Base-by-base conservation (phyloP, 2,329 filamentous ascomycete genomes). In the Apiospora kogelbergensis region DNA sequence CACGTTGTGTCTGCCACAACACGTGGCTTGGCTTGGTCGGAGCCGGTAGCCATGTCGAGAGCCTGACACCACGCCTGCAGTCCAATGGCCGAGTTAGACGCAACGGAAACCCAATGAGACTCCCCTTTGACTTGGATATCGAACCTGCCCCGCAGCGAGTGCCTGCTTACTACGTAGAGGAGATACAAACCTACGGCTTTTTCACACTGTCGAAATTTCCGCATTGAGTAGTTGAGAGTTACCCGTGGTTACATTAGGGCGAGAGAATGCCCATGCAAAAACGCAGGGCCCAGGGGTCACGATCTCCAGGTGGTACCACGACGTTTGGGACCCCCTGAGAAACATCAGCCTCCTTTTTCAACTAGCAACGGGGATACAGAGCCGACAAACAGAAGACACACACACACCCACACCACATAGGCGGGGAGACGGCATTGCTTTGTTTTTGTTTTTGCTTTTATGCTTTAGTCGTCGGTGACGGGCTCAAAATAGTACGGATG, bases 281-380 rank as follows among this genome's bases (percentile, higher is more conserved):
- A 60, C 30, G 17, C 30, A 37, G 30, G 53, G 30, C 30, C 30
- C 53, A 60, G 53, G 53, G 53, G 53, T n/a, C 53, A 7, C 53
- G 30, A 37, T 60, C 53, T n/a, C 30, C 30, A 60, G 30, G 20
- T 37, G 20, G 53, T 22, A 37, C 53, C 17, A 37, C 53, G 20
- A 30, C 53, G 53, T 37, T 60, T 60, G 53, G 30, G 53, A 37
- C n/a, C 53, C 53, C 53, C 30, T 37, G 26, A 22, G 30, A 60
- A 60, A 60, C 53, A 60, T 60, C 53, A 60, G 53, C 53, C 53
- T 60, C 53, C 53, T 37, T 60, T 37, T 33, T 6, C 53, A 30
- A 37, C 24, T 57, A 17, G 24, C 48, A 20, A 33, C 48, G 17
- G 48, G 48, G 48, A 24, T 20, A 57, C 26, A 37, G 17, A 9